These are phyloP conservation scores for Pythium vanterpoolii DNA, from an alignment of 352 stramenopile genomes.

Conservation along the genomic window DNA sequence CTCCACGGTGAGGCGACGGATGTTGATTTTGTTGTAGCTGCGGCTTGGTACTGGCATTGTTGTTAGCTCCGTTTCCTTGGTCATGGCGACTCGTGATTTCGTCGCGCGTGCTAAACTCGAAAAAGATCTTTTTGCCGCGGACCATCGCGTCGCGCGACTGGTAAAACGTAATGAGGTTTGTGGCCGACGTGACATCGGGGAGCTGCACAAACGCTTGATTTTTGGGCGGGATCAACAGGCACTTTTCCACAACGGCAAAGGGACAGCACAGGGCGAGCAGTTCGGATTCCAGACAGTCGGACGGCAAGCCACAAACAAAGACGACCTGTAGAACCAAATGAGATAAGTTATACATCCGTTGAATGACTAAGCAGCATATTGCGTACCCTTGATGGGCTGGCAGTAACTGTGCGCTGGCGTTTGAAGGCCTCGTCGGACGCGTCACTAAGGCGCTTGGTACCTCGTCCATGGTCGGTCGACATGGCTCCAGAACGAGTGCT, in stretches of 20 bases:
- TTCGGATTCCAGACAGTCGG: conserved; percentile 80
- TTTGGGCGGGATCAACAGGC: conserved; percentile 68
- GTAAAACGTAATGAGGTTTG: conserved; percentile 80
- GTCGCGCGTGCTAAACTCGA: conserved; percentile 67
- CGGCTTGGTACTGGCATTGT: no score
- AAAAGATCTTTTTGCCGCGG: conserved; percentile 76
- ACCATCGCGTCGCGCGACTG: conserved; percentile 70
- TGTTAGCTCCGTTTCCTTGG: conserved; percentile 5
- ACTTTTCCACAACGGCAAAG: conserved; percentile 81
- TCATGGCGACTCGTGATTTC: conserved; percentile 46
- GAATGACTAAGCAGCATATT: not conserved
- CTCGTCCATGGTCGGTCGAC: conserved; percentile 3
- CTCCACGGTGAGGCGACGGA: not conserved
- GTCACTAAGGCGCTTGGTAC: conserved; percentile 12
- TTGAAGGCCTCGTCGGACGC: conserved; percentile 8
- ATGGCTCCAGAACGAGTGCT: conserved; percentile 7
- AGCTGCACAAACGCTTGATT: conserved; percentile 81
- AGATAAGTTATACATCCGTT: not conserved
- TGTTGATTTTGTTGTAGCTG: not conserved
- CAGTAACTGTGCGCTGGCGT: conserved; percentile 10
- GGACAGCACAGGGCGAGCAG: conserved; percentile 77
- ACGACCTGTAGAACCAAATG: conserved; percentile 39
- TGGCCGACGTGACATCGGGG: conserved; percentile 52
- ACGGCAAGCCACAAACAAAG: conserved; percentile 69
- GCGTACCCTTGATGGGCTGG: conserved; percentile 15